These are phyloP conservation scores for Phytophthora pisi DNA, from an alignment of 352 stramenopile species.

Conservation along the genomic window DNA sequence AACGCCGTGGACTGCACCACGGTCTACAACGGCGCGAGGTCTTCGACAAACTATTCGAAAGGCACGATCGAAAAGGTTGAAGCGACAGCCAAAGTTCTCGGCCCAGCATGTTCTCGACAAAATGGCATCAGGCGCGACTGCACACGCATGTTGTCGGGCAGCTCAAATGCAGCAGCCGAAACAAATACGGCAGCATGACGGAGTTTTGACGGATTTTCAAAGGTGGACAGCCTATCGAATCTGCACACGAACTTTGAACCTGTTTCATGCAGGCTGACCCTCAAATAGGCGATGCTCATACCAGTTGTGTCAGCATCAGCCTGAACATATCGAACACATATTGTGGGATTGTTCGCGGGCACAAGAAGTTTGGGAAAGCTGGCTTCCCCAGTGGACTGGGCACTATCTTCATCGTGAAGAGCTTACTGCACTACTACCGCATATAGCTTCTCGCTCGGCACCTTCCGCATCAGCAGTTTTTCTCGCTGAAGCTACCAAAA, in stretches of 20 bases:
- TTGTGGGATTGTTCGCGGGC: background rate
- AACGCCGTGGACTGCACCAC: background rate
- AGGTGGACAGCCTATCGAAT: background rate
- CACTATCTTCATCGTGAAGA: too few species aligned
- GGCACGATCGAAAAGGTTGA: background rate
- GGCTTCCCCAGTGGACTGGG: too few species aligned
- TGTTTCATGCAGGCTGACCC: background rate
- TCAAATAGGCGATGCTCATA: background rate
- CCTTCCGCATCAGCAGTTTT: too few species aligned
- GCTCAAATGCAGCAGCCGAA: background rate
- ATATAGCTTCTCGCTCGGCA: too few species aligned
- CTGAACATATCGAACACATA: background rate
- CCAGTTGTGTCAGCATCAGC: background rate
- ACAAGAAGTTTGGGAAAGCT: too few species aligned
- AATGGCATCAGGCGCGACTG: background rate
- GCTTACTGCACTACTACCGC: too few species aligned
- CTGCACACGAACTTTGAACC: background rate
- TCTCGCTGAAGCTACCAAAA: too few species aligned
- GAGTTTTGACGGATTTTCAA: background rate
- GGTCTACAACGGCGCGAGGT: background rate
- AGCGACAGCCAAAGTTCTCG: background rate
- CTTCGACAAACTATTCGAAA: background rate
- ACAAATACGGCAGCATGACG: background rate
- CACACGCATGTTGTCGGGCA: background rate
- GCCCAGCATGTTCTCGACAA: background rate